Conservation (phyloP, 306 rosid species). For the Vachellia collinsii region DNA sequence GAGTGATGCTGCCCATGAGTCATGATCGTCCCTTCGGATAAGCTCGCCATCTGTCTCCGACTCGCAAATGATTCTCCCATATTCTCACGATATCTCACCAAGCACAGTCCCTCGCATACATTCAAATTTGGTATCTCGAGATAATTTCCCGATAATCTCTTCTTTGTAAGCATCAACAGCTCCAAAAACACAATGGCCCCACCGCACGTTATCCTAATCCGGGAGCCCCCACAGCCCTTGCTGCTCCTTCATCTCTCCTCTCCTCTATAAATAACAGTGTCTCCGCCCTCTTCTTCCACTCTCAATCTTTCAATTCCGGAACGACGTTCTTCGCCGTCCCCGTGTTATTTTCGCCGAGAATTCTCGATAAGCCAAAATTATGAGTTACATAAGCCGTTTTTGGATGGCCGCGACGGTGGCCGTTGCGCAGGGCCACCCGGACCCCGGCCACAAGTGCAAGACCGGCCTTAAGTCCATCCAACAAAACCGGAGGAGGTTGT, state of each 20-base stretch:
- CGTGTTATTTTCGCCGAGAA: neutral
- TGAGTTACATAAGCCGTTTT: conserved; percentile 64
- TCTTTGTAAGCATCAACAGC: neutral
- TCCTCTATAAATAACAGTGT: conserved; percentile 32
- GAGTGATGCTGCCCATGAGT: neutral
- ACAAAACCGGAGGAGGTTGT: conserved; percentile 47
- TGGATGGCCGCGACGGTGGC: conserved; percentile 86
- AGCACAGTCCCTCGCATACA: neutral
- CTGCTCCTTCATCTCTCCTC: neutral
- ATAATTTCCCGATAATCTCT: neutral
- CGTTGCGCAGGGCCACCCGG: conserved; percentile 68
- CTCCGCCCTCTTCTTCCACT: neutral
- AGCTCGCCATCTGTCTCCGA: conserved; percentile 53
- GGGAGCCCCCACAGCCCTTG: neutral
- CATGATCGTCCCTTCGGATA: conserved; percentile 46
- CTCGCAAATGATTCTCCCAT: neutral
- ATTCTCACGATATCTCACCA: neutral
- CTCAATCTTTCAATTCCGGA: neutral
- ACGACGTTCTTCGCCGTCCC: neutral
- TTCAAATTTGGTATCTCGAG: neutral
- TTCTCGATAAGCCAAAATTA: neutral
- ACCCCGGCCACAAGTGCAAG: conserved; percentile 60
- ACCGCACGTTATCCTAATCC: neutral
- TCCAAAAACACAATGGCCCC: conserved; percentile 12
- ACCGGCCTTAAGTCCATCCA: conserved; percentile 63